Evolutionary conservation across 768 basidiomycete genomes (phyloP).

Genomic region (Kwoniella botswanensis): DNA sequence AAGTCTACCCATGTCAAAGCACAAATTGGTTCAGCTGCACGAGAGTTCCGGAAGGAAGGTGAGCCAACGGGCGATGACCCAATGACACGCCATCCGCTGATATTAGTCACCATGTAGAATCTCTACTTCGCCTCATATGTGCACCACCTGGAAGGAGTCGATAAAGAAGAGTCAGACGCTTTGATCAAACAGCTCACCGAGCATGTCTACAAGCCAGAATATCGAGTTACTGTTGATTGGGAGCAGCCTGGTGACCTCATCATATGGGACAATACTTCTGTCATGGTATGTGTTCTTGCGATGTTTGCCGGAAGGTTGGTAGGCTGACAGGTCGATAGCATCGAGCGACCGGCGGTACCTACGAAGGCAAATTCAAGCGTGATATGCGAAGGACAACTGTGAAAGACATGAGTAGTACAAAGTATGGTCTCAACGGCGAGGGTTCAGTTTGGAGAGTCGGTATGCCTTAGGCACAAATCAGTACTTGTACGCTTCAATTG

Average conservation of each 20-base stretch:
- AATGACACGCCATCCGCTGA: conserved; percentile 4
- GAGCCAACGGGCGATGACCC: not conserved
- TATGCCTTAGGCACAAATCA: conserved; percentile 17
- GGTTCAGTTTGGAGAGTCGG: conserved; percentile 26
- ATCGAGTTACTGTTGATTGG: conserved; percentile 25
- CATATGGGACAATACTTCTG: conserved; percentile 33
- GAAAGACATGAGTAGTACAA: conserved; percentile 26
- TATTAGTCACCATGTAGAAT: conserved; percentile 26
- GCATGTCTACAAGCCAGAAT: conserved; percentile 32
- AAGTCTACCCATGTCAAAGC: conserved; percentile 31
- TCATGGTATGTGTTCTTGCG: too few species aligned
- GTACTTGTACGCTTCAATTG: conserved; percentile 16
- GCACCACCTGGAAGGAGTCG: conserved; percentile 34
- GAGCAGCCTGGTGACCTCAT: conserved; percentile 33
- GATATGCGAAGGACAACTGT: conserved; percentile 31
- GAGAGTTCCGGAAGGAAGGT: conserved; percentile 26
- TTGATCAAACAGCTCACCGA: conserved; percentile 24
- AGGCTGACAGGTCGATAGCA: conserved; percentile 26
- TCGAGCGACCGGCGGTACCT: conserved; percentile 29
- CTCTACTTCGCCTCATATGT: conserved; percentile 17
- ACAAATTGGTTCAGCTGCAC: conserved; percentile 30
- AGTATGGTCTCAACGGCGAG: conserved; percentile 26
- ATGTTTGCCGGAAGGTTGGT: too few species aligned
- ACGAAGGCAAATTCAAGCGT: conserved; percentile 27
- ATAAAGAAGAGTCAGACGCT: conserved; percentile 27